Evolutionary conservation across 106 monocot genomes (phyloP).

Genomic region (Phalaenopsis equestris): DNA sequence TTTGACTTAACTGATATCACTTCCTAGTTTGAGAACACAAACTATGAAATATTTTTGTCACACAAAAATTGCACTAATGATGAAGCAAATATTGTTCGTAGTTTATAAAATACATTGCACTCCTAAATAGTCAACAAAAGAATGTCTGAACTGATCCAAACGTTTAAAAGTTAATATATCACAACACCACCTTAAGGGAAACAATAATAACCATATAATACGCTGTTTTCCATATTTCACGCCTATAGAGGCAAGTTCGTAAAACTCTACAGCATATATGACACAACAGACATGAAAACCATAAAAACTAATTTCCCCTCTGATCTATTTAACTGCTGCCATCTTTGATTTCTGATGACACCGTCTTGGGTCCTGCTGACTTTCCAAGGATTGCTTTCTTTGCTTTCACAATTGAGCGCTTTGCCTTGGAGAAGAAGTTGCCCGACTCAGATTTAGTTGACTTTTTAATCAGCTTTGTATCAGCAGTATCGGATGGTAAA

Average conservation of each 20-base stretch:
- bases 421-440: constrained; percentile 44
- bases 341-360: constrained; percentile 14
- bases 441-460: constrained; percentile 15
- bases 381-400: constrained; percentile 55
- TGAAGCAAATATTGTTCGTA: not conserved
- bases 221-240: no score
- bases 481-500: no score
- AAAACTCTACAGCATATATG: no score
- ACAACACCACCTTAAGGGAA: not conserved
- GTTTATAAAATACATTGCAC: not conserved
- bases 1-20: no score
- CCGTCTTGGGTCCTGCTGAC: constrained; percentile 33
- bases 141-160: not conserved
- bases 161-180: not conserved
- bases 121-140: not conserved
- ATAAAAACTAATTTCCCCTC: not conserved
- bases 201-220: no score
- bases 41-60: no score
- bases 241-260: no score
- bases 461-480: no score
- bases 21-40: no score
- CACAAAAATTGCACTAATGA: no score
- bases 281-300: no score
- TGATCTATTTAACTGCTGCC: not conserved
- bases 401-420: constrained; percentile 42